Percentiles rank a stretch among this genome's conserved stretches.
Evolutionary conservation across 164 flowering plant genomes (phyloP).

Genomic region (Vitis riparia): DNA sequence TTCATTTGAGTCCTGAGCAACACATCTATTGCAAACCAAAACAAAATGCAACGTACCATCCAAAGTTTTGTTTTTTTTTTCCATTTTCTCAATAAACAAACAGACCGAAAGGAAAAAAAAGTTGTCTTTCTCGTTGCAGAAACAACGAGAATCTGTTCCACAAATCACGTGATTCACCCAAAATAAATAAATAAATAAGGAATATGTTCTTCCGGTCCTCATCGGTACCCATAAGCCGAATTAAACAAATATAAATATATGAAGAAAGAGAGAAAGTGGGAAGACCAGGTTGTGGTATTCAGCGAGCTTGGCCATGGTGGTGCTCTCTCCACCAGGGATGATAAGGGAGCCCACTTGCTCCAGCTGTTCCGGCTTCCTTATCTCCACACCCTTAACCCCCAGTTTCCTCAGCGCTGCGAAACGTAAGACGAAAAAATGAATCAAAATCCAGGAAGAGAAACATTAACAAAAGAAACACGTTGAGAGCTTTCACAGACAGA

Average conservation of each 20-base stretch:
- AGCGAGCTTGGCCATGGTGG: constrained; percentile 98
- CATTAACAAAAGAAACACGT: not conserved
- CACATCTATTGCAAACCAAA: too few species aligned
- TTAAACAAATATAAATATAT: not conserved
- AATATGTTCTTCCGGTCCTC: too few species aligned
- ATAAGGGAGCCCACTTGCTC: constrained; percentile 59
- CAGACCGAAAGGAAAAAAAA: not conserved
- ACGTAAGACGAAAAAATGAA: not conserved
- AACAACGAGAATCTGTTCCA: not conserved
- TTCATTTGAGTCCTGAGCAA: too few species aligned
- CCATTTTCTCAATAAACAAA: not conserved
- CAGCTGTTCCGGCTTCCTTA: constrained; percentile 89
- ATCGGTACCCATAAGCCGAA: too few species aligned
- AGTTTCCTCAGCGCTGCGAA: constrained; percentile 63
- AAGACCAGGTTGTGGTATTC: constrained; percentile 82
- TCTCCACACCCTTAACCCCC: constrained; percentile 85
- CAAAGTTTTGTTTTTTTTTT: not conserved
- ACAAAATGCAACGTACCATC: too few species aligned
- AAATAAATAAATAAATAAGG: too few species aligned
- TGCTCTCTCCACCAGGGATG: constrained; percentile 98
- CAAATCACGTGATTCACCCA: too few species aligned
- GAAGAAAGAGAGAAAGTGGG: constrained; percentile 5
- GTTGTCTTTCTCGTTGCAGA: not conserved
- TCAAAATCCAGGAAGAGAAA: not conserved
- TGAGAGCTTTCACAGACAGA: not conserved